Percentiles rank a stretch among this genome's conserved stretches.
Evolutionary conservation across 306 rosid species (phyloP).

Genomic region (Glycine tomentella): DNA sequence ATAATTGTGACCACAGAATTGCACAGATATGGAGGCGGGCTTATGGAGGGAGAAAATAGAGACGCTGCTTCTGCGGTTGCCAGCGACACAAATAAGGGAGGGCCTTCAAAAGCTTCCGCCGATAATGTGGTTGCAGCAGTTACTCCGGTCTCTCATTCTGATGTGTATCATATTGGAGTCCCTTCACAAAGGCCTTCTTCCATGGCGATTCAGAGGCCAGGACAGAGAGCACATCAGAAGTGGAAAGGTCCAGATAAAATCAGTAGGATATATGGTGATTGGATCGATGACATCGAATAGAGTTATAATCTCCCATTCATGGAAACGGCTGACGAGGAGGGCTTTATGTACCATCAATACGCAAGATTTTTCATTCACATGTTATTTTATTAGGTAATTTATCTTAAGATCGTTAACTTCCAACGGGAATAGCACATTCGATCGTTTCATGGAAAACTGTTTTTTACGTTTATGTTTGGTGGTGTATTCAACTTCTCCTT

Average conservation of each 20-base stretch:
- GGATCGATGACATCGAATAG: conserved; percentile 95
- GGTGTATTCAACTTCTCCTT: conserved; percentile 11
- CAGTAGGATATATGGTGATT: conserved; percentile 97
- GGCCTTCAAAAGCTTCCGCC: conserved; percentile 59
- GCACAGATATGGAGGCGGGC: conserved; percentile 92
- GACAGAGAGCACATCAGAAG: conserved; percentile 90
- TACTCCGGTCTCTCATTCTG: conserved; percentile 76
- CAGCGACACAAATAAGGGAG: conserved; percentile 75
- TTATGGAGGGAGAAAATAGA: conserved; percentile 79
- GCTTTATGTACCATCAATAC: conserved; percentile 42
- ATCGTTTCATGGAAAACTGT: conserved; percentile 5
- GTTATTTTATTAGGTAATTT: conserved; percentile 35
- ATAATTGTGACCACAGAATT: conserved; percentile 64
- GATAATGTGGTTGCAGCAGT: conserved; percentile 73
- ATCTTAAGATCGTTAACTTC: conserved; percentile 42
- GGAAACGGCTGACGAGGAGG: conserved; percentile 38
- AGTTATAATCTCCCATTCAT: conserved; percentile 14
- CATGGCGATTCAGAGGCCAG: conserved; percentile 79
- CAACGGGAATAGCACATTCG: conserved; percentile 36
- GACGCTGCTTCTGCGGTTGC: conserved; percentile 63
- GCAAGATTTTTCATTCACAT: conserved; percentile 48
- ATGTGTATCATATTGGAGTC: conserved; percentile 78
- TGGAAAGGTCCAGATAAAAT: conserved; percentile 99
- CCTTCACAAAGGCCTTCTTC: conserved; percentile 84
- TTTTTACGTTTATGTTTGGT: conserved; percentile 29